Percentiles rank a stretch among this genome's conserved stretches.
Conservation (phyloP, 2,329 filamentous ascomycete genomes). For the Ascochyta viciae-villosae region DNA sequence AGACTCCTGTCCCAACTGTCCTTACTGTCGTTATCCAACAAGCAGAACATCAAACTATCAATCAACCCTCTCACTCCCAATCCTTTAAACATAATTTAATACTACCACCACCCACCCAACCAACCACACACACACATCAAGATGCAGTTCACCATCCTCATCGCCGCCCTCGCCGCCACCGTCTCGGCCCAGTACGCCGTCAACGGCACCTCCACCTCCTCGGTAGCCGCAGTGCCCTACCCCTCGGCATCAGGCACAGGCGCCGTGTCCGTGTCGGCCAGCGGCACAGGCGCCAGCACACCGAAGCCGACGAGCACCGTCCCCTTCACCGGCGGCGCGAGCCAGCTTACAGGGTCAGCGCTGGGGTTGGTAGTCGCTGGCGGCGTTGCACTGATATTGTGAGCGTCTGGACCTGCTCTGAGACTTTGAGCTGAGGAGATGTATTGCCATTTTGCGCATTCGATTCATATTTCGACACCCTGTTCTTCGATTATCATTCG, state of each 20-base stretch:
- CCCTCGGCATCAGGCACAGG: constrained; percentile 35
- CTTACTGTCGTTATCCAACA: background rate
- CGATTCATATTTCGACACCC: no score
- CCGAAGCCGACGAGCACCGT: constrained; percentile 22
- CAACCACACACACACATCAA: constrained; percentile 12
- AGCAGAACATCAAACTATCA: background rate
- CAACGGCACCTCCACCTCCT: constrained; percentile 32
- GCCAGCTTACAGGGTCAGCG: constrained; percentile 34
- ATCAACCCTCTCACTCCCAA: background rate
- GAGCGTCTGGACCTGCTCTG: background rate
- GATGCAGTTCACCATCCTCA: constrained; percentile 44
- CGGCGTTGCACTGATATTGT: constrained; percentile 40
- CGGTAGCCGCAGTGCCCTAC: constrained; percentile 22
- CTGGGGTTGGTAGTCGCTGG: constrained; percentile 40
- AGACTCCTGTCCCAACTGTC: background rate
- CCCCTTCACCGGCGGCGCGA: constrained; percentile 40
- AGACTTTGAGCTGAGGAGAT: no score
- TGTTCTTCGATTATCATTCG: no score
- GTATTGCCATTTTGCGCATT: no score
- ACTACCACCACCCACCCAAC: background rate
- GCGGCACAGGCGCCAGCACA: constrained; percentile 16
- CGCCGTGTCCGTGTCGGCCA: constrained; percentile 13
- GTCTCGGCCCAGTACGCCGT: constrained; percentile 33
- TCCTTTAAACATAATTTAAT: background rate
- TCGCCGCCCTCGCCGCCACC: constrained; percentile 38